Evolutionary conservation across 1,139 yeast species (phyloP), one percentile per base, ranked within the genome.

Genomic region (Pichia sp.): DNA sequence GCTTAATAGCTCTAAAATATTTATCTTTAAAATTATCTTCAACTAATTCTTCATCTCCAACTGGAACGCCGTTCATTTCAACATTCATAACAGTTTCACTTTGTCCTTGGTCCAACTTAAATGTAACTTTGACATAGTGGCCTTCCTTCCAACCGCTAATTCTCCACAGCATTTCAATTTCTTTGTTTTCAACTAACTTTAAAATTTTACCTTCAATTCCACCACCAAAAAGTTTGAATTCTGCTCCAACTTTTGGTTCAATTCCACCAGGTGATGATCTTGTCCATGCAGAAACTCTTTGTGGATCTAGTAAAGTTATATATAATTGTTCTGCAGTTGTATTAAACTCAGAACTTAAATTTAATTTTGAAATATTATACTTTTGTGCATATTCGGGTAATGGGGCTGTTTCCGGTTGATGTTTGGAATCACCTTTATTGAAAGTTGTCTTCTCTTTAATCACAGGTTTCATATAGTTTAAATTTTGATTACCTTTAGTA

Each of bases 11-110:
- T 68, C 84, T 83, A 53, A 91, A 83, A 67, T 93, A 93, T 69
- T 89, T 87, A 58, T 87, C 90, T 61, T 89, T 90, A 65, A 95
- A 93, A 70, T 93, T 93, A 45, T 75, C 79, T 64, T 83, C 80
- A 44, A 88, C 96, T 53, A 86, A 76, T 53, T 93, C 99, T 68
- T 93, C 98, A 66, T 95, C 95, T n/a, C 98, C 99, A 46, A 93
- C 76, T 25, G 99, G 99, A 48, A 93, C 84, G n/a, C 97, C 97
- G 27, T 81, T 74, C 80, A 93, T 88, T 53, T 77, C 75, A 39
- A 90, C 93, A 55, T 84, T 80, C 73, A 91, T 74, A 53, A 77
- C 81, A 18, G 99, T 93, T 63, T 91, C 98, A 45, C 86, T 80
- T 19, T 81, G 76, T 28, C 95, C 95, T 67, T 88, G 89, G 52